Percentiles rank a stretch among this genome's conserved stretches.
Evolutionary conservation across 2,329 filamentous ascomycete genomes (phyloP).

Genomic region (Hypomyces rosellus): DNA sequence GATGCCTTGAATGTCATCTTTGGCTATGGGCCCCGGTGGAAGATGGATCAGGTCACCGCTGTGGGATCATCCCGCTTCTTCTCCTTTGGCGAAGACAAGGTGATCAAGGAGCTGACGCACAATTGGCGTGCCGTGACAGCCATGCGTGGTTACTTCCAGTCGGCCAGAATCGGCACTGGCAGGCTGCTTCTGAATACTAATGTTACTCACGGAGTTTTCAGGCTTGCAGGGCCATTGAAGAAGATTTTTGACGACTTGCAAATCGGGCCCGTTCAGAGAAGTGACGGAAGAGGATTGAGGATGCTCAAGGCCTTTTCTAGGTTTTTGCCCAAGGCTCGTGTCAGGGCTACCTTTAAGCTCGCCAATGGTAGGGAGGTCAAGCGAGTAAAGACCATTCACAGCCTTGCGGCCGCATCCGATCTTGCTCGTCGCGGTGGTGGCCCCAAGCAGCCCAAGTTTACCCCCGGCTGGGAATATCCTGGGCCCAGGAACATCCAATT

Average conservation of each 20-base stretch:
- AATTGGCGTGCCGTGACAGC: slow-evolving; percentile 31
- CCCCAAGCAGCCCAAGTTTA: slow-evolving; percentile 19
- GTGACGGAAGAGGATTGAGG: slow-evolving; percentile 7
- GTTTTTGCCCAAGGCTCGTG: slow-evolving; percentile 33
- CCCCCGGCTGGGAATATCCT: slow-evolving; percentile 20
- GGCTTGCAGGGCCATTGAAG: slow-evolving; percentile 28
- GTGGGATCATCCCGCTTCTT: slow-evolving; percentile 46
- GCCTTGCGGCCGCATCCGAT: slow-evolving; percentile 22
- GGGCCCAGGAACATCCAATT: slow-evolving; percentile 29
- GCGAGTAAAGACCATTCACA: slow-evolving; percentile 23
- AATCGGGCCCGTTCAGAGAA: slow-evolving; percentile 11
- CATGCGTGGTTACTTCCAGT: slow-evolving; percentile 50
- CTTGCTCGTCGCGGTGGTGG: slow-evolving; percentile 11
- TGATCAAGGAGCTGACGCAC: slow-evolving; percentile 21
- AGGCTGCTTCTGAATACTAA: slow-evolving; percentile 50
- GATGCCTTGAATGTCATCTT: slow-evolving; percentile 49
- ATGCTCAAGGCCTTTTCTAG: slow-evolving; percentile 27
- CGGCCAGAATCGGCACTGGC: slow-evolving; percentile 46
- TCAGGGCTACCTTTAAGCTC: slow-evolving; percentile 26
- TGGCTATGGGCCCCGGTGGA: slow-evolving; percentile 36
- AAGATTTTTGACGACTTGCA: slow-evolving; percentile 26
- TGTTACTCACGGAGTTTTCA: slow-evolving; percentile 49
- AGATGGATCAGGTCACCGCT: slow-evolving; percentile 27
- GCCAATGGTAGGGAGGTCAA: slow-evolving; percentile 26
- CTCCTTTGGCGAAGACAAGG: slow-evolving; percentile 28